phyloP scores from a whole-genome alignment of 2,329 filamentous ascomycete genomes.

The Escovopsis sp. region DNA sequence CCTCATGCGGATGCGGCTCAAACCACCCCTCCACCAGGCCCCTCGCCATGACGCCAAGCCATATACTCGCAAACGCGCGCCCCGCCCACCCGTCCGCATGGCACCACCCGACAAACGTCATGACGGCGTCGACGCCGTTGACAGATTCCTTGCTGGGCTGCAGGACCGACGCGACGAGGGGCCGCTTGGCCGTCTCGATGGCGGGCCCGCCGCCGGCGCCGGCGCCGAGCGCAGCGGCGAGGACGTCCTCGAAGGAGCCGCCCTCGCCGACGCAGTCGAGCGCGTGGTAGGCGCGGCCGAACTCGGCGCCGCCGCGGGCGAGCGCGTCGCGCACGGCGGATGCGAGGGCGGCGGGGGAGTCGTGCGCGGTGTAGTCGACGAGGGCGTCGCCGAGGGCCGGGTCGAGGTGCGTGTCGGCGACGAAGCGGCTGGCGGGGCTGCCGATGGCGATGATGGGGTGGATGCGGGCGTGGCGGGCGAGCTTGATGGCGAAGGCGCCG shows the following conservation, averaged over 20 bases:
- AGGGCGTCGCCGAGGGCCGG: slow-evolving; percentile 8
- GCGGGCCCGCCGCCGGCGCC: not conserved
- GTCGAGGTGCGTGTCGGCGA: slow-evolving; percentile 6
- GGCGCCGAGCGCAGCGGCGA: not conserved
- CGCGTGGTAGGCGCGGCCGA: slow-evolving; percentile 1
- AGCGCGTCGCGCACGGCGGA: not conserved
- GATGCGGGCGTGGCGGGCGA: slow-evolving; percentile 34
- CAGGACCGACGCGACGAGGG: not conserved
- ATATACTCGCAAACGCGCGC: not conserved
- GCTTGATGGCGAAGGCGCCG: slow-evolving; percentile 41
- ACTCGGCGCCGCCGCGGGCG: not conserved
- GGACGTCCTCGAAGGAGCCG: not conserved
- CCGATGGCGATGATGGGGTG: slow-evolving; percentile 45
- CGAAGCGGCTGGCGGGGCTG: slow-evolving; percentile 18
- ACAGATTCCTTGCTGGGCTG: not conserved
- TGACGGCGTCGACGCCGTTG: not conserved
- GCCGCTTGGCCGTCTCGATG: not conserved
- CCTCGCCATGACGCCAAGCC: not conserved
- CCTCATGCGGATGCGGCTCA: slow-evolving; percentile 4
- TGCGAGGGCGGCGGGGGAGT: slow-evolving; percentile 4
- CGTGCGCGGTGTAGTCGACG: slow-evolving; percentile 9
- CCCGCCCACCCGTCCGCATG: not conserved
- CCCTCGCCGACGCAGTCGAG: slow-evolving; percentile 4
- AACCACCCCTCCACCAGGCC: slow-evolving; percentile 8
- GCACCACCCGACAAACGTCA: not conserved